Conservation (phyloP, 2,329 filamentous ascomycete species). For the Exophiala xenobiotica region DNA sequence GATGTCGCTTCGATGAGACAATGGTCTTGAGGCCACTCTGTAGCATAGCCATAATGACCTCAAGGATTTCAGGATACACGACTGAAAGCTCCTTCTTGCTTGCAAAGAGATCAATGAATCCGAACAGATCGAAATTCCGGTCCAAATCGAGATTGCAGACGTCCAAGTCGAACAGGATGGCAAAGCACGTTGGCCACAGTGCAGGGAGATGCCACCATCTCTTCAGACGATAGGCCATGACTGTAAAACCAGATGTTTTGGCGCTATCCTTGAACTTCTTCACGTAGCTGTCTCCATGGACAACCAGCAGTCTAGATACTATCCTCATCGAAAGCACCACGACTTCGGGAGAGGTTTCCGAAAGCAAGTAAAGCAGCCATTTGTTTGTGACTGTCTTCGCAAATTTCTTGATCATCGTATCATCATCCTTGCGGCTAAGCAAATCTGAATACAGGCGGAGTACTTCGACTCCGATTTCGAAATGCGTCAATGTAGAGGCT, state of each 20-base stretch:
- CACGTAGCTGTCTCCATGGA: slow-evolving; percentile 77
- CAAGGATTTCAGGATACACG: slow-evolving; percentile 72
- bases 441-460: slow-evolving; percentile 75
- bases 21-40: slow-evolving; percentile 75
- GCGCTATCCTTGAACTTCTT: slow-evolving; percentile 69
- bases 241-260: slow-evolving; percentile 83
- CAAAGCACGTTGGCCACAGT: slow-evolving; percentile 85
- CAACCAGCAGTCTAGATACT: slow-evolving; percentile 76
- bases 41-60: slow-evolving; percentile 81
- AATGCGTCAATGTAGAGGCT: slow-evolving; percentile 49
- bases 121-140: slow-evolving; percentile 70
- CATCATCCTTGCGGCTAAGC: slow-evolving; percentile 70
- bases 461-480: slow-evolving; percentile 72
- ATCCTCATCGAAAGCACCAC: slow-evolving; percentile 80
- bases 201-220: slow-evolving; percentile 85
- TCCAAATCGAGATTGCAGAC: slow-evolving; percentile 72
- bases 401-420: slow-evolving; percentile 76
- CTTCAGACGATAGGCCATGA: slow-evolving; percentile 78
- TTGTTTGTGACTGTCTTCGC: slow-evolving; percentile 94
- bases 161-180: slow-evolving; percentile 82
- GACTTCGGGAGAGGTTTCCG: slow-evolving; percentile 79
- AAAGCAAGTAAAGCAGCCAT: slow-evolving; percentile 90
- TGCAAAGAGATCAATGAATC: slow-evolving; percentile 70
- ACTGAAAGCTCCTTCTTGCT: slow-evolving; percentile 59
- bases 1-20: slow-evolving; percentile 57